Evolutionary conservation across 768 basidiomycete genomes (phyloP).

Genomic region (Rhizopogon vulgaris): DNA sequence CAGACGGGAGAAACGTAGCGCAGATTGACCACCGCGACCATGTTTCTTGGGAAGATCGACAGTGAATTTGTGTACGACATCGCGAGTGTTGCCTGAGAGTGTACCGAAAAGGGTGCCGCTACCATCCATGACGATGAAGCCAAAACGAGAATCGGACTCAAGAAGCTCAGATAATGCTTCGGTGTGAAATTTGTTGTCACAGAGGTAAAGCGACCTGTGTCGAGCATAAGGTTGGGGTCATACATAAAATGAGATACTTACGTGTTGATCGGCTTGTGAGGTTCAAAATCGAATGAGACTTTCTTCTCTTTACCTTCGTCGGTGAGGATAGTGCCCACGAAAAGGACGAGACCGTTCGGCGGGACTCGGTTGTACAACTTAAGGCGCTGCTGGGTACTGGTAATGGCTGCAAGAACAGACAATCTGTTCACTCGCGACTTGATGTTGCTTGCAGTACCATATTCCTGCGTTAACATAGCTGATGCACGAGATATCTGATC

Average conservation of each 20-base stretch:
- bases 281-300: slow-evolving; percentile 96
- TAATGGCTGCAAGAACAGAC: slow-evolving; percentile 96
- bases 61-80: slow-evolving; percentile 96
- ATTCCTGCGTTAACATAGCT: slow-evolving; percentile 97
- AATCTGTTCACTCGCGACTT: slow-evolving; percentile 98
- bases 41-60: slow-evolving; percentile 99
- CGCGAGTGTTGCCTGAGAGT: slow-evolving; percentile 94
- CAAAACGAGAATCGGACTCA: slow-evolving; percentile 95
- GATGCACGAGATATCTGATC: slow-evolving; percentile 93
- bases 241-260: slow-evolving; percentile 32
- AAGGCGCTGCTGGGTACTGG: slow-evolving; percentile 93
- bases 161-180: slow-evolving; percentile 94
- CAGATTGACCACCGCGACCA: slow-evolving; percentile 99
- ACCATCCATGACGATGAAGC: slow-evolving; percentile 99
- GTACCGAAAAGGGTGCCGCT: slow-evolving; percentile 96
- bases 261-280: slow-evolving; percentile 99
- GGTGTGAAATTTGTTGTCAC: slow-evolving; percentile 99
- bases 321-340: slow-evolving; percentile 96
- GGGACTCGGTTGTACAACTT: slow-evolving; percentile 97
- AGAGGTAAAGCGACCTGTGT: slow-evolving; percentile 88
- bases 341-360: slow-evolving; percentile 93
- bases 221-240: slow-evolving; percentile 2
- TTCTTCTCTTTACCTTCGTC: slow-evolving; percentile 99
- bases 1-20: slow-evolving; percentile 98
- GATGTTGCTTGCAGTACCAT: slow-evolving; percentile 99